Evolutionary conservation across 2,329 filamentous ascomycete species (phyloP), one percentile per base, ranked within the genome.

Genomic region (Alternaria conjuncta): DNA sequence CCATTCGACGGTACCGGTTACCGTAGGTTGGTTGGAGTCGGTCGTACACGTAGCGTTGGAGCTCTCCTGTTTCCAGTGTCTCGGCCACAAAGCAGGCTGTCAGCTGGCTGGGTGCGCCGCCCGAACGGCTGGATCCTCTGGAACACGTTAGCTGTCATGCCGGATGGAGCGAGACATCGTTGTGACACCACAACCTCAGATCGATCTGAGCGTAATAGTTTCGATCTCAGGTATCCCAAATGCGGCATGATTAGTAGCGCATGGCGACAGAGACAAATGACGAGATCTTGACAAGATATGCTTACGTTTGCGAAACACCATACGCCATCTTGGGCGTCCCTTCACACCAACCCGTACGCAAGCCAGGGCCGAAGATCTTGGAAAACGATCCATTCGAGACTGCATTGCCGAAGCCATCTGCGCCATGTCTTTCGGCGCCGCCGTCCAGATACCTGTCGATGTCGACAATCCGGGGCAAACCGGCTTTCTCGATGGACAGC

Each of bases 341-440:
- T 77, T 97, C 93, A 2, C 89, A 87, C 94, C 94, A 98, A n/a
- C 95, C 95, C 0, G 92, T 94, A 12, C 95, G 86, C 55, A 92
- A 81, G 0, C 95, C 96, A 0, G 95, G 94, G 0, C 89, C 93
- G 26, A 89, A 86, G 41, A 98, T 89, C 79, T 99, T 99, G 77
- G 89, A 93, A 79, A 98, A 98, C 7, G 90, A 93, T 21, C 92
- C 94, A 77, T 98, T 98, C 72, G 91, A 94, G 36, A 94, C 84
- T 10, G 89, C 87, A 78, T 98, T 90, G 11, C 95, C 94, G 76
- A 95, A 97, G 46, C 84, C 84, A 78, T 88, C 85, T 4, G 82
- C 80, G 36, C 80, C 80, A 3, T 73, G 59, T 65, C 82, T 71
- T 63, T 82, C 66, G 79, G 87, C 41, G 15, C 86, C 85, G 1